Percentiles rank a stretch among this genome's conserved stretches.
Evolutionary conservation across 192 early-diverging fungal genomes (phyloP).

Genomic region (Jimgerdemannia flammicorona): DNA sequence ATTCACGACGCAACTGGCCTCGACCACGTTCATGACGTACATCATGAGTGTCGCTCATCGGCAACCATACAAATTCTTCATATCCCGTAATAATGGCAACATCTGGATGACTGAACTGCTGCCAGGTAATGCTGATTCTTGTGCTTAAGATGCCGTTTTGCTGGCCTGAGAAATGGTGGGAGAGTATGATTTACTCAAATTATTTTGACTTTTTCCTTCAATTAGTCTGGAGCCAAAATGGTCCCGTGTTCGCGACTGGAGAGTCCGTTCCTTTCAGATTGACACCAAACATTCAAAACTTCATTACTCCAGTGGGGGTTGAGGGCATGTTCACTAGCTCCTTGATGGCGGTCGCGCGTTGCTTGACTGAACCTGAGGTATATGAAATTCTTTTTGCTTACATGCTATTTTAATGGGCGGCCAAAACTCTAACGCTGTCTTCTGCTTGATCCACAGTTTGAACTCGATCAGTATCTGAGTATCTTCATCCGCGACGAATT

Average conservation of each 20-base stretch:
- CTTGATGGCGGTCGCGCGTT: slow-evolving; percentile 80
- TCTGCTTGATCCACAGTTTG: slow-evolving; percentile 40
- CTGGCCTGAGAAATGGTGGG: not conserved
- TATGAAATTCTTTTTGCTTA: slow-evolving; percentile 54
- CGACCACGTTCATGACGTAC: slow-evolving; percentile 89
- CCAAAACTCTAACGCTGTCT: not conserved
- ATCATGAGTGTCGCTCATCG: slow-evolving; percentile 85
- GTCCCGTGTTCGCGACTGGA: slow-evolving; percentile 56
- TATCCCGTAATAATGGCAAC: slow-evolving; percentile 82
- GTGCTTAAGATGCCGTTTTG: not conserved
- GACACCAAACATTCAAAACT: slow-evolving; percentile 95
- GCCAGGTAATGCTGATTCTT: slow-evolving; percentile 49
- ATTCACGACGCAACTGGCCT: slow-evolving; percentile 88
- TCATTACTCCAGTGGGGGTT: slow-evolving; percentile 89
- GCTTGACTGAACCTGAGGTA: slow-evolving; percentile 68
- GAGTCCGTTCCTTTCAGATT: slow-evolving; percentile 97
- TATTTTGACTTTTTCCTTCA: not conserved
- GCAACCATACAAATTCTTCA: slow-evolving; percentile 82
- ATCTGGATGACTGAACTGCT: slow-evolving; percentile 86
- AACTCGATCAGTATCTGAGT: slow-evolving; percentile 91
- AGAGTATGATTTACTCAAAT: not conserved
- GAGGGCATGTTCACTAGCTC: slow-evolving; percentile 88
- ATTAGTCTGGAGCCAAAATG: slow-evolving; percentile 37
- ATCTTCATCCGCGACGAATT: slow-evolving; percentile 96
- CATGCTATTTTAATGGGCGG: slow-evolving; percentile 48